Conservation (phyloP, 2,329 filamentous ascomycete genomes). For the Mariannaea sp. region DNA sequence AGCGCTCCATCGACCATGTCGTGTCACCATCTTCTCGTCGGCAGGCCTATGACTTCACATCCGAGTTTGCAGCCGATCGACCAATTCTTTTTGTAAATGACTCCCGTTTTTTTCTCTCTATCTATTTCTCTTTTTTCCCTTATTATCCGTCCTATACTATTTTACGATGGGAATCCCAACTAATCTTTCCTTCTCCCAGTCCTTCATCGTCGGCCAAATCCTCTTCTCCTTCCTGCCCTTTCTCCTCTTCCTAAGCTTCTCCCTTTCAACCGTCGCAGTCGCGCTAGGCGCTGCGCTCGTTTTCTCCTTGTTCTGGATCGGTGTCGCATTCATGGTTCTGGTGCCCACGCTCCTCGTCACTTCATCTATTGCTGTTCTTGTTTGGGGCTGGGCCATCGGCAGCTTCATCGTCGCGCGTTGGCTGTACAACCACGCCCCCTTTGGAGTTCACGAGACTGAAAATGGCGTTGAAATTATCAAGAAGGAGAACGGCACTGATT, state of each 20-base stretch:
- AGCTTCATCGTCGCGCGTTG: conserved; percentile 58
- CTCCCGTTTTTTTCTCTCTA: conserved; percentile 40
- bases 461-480: conserved; percentile 32
- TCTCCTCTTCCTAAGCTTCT: conserved; percentile 70
- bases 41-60: conserved; percentile 57
- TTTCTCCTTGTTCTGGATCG: conserved; percentile 71
- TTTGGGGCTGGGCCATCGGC: conserved; percentile 70
- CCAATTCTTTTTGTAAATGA: conserved; percentile 74
- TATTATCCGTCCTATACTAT: too few species aligned
- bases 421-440: conserved; percentile 48
- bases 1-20: conserved; percentile 53
- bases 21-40: conserved; percentile 66
- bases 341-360: conserved; percentile 71
- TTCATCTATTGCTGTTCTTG: conserved; percentile 62
- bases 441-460: conserved; percentile 25
- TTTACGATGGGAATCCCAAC: background rate
- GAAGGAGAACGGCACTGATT: conserved; percentile 23
- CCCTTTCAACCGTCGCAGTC: conserved; percentile 64
- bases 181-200: conserved; percentile 48
- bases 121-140: background rate
- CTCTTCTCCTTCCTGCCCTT: conserved; percentile 70
- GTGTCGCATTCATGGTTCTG: conserved; percentile 69
- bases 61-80: conserved; percentile 63
- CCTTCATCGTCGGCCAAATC: conserved; percentile 69
- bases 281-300: conserved; percentile 64